These are phyloP conservation scores for Backusella sp. DNA, from an alignment of 192 early-diverging fungal species.

Conservation along the genomic window DNA sequence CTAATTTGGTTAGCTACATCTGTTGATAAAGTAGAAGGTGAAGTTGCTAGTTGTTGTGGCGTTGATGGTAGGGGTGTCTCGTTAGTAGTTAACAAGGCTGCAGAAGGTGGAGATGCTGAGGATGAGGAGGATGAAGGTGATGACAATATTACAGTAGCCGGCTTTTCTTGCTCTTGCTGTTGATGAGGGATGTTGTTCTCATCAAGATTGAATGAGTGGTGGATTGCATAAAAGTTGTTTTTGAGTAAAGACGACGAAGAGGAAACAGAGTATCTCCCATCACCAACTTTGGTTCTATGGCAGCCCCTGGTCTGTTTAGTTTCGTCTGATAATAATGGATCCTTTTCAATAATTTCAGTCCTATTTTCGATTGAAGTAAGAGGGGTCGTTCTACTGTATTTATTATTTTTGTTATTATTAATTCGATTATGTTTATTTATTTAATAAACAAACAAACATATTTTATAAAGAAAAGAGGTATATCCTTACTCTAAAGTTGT, in stretches of 20 bases:
- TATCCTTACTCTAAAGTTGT: not conserved
- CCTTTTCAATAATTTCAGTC: not conserved
- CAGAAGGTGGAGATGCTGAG: not conserved
- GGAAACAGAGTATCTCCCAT: not conserved
- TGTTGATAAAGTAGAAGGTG: not conserved
- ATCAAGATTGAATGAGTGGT: not conserved
- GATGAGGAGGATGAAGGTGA: not conserved
- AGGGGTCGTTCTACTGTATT: not conserved
- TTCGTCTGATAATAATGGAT: not conserved
- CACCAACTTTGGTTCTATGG: not conserved
- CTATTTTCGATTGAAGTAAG: slow-evolving; percentile 9
- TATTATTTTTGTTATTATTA: not conserved
- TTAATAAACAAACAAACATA: not conserved
- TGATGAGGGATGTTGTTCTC: not conserved
- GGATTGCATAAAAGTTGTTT: slow-evolving; percentile 5
- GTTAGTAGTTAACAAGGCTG: not conserved
- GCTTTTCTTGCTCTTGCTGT: not conserved
- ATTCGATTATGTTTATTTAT: not conserved
- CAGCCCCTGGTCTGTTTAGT: not conserved
- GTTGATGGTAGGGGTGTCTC: not conserved
- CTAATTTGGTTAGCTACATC: not conserved
- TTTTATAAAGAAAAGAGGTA: not conserved
- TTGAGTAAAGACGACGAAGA: not conserved
- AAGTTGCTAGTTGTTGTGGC: not conserved
- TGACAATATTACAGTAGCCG: not conserved